Evolutionary conservation across 441 rosid genomes (phyloP).

Genomic region (Dalechampia spathulata): DNA sequence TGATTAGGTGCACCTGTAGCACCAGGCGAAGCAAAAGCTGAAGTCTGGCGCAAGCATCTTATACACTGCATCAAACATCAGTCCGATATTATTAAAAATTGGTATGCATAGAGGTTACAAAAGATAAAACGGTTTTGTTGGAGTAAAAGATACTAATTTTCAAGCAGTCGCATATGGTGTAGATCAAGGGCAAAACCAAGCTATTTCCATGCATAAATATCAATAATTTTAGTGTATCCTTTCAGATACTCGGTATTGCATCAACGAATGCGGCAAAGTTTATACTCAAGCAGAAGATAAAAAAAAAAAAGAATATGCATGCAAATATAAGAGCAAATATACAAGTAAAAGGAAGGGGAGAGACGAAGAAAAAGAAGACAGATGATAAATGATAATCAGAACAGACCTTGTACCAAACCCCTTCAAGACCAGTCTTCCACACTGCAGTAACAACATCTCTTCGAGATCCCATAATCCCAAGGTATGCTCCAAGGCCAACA

Average conservation of each 20-base stretch:
- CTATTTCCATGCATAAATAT: too few relatives aligned
- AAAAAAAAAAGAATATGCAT: background rate
- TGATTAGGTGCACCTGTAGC: slow-evolving; percentile 42
- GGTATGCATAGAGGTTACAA: background rate
- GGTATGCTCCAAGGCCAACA: slow-evolving; percentile 91
- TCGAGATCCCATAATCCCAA: slow-evolving; percentile 98
- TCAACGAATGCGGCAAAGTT: background rate
- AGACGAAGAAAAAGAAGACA: background rate
- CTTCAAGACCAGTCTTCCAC: slow-evolving; percentile 97
- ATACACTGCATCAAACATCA: slow-evolving; percentile 62
- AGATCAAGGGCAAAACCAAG: too few relatives aligned
- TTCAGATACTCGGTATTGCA: background rate
- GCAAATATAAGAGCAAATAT: background rate
- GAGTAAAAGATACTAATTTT: background rate
- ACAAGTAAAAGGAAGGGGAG: background rate
- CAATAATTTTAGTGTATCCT: too few relatives aligned
- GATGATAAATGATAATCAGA: background rate
- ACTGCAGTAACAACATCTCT: slow-evolving; percentile 95
- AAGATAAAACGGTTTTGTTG: background rate
- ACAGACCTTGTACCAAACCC: slow-evolving; percentile 92
- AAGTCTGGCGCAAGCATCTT: slow-evolving; percentile 96
- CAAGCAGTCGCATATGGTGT: too few relatives aligned
- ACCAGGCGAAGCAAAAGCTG: slow-evolving; percentile 73
- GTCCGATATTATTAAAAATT: background rate
- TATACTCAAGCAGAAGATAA: background rate